A percentile compares a stretch with the other conserved stretches of the same genome.
These are phyloP conservation scores for Botryotinia narcissicola DNA, from an alignment of 2,329 filamentous ascomycete genomes.

Conservation along the genomic window DNA sequence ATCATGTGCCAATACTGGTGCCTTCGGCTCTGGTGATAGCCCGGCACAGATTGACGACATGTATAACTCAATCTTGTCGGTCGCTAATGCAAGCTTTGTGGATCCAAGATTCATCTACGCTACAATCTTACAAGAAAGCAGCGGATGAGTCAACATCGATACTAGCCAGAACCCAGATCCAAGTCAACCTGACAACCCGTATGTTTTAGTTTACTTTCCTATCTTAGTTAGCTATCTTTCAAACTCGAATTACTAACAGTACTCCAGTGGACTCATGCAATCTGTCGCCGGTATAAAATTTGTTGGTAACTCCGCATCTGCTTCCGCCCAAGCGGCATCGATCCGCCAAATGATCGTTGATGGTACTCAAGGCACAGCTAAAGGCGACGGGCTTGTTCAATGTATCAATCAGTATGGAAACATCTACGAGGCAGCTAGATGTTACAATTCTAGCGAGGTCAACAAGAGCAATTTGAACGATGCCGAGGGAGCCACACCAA, in stretches of 20 bases:
- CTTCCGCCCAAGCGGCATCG: conserved; percentile 26
- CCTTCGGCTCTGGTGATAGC: conserved; percentile 26
- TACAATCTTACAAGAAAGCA: conserved; percentile 37
- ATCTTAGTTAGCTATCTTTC: neutral
- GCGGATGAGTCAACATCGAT: conserved; percentile 35
- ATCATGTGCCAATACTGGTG: conserved; percentile 28
- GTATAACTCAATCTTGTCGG: conserved; percentile 30
- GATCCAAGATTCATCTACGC: conserved; percentile 39
- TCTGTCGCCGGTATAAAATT: conserved; percentile 29
- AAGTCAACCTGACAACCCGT: conserved; percentile 22
- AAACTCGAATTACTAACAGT: neutral
- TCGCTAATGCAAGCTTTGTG: conserved; percentile 30
- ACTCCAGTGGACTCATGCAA: conserved; percentile 33
- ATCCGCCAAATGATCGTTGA: conserved; percentile 37
- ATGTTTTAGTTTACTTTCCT: neutral
- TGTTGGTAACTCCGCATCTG: conserved; percentile 25
- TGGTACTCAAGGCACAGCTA: conserved; percentile 35
- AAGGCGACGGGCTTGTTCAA: conserved; percentile 33
- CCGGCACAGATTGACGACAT: conserved; percentile 28
- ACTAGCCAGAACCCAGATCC: conserved; percentile 28
- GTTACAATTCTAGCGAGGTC: conserved; percentile 37
- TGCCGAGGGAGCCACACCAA: conserved; percentile 31
- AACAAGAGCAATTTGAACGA: conserved; percentile 32
- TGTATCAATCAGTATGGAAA: conserved; percentile 34
- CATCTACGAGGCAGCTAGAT: conserved; percentile 35